Base-by-base conservation (phyloP, 2,329 filamentous ascomycete species). In the Dactylellina cionopaga region DNA sequence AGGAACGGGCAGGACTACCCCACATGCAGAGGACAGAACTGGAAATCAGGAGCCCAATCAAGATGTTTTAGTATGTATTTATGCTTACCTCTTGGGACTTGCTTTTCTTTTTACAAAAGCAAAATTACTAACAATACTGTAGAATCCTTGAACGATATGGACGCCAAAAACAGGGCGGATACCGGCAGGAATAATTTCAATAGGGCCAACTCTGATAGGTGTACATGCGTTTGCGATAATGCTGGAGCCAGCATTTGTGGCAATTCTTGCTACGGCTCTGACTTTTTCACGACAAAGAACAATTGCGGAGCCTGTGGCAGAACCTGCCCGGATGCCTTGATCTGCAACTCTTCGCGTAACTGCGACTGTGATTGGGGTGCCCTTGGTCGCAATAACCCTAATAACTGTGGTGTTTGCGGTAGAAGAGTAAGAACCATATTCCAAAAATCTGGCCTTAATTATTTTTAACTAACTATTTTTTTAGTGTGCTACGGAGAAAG, bases 331-430 rank as follows among this genome's bases (percentile, higher is more conserved):
- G 55, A 33, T n/a, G 22, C 46, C 33, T 47, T 59, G 11, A 22
- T 59, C 41, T 59, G 55, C 41, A 59, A 59, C n/a, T 11, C 19
- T 22, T 15, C 55, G 1, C 15, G 29, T 7, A 43, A 59, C 22
- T 59, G 55, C 10, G 55, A 59, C 29, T 59, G 55, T 19, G 29
- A 59, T 29, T 59, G 55, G 55, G 55, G 55, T 13, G 11, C 31
- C 13, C 55, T 59, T 9, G 55, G 55, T 24, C 11, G 19, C 1
- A 59, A 59, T 24, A 59, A 24, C 13, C 55, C 55, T n/a, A 31
- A 59, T 25, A 59, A 59, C 29, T 59, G 55, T 41, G 55, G 54
- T 35, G 55, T 59, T 15, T 59, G 55, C 29, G 41, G 55, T 13
- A 39, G 55, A 46, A 15, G 41, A 47, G 37, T 41, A 41, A 41